These are phyloP conservation scores for Pyrenochaeta sp. DNA, from an alignment of 2,329 filamentous ascomycete species.

Conservation along the genomic window DNA sequence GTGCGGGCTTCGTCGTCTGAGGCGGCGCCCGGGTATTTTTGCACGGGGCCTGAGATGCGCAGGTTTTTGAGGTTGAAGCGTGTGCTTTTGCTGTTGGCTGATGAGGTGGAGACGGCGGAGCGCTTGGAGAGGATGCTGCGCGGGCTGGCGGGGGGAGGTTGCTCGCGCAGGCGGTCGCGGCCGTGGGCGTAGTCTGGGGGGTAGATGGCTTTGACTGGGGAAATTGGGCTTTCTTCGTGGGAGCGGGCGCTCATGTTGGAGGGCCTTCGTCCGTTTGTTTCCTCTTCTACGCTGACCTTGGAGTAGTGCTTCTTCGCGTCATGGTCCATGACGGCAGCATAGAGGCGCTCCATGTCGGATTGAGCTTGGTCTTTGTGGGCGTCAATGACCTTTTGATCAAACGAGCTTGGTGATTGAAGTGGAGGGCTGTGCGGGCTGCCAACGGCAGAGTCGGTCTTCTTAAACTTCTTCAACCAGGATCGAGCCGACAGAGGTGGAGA, in stretches of 20 bases:
- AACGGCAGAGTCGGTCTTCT: conserved; percentile 39
- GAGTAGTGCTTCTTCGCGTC: conserved; percentile 63
- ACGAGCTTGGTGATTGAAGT: conserved; percentile 69
- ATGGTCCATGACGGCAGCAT: conserved; percentile 90
- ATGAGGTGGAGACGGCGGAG: conserved; percentile 45
- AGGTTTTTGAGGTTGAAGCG: conserved; percentile 61
- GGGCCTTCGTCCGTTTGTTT: conserved; percentile 25
- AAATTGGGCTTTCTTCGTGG: conserved; percentile 43
- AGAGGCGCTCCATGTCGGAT: conserved; percentile 86
- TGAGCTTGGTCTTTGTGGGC: conserved; percentile 78
- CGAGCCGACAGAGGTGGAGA: conserved; percentile 37
- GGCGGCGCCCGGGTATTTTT: conserved; percentile 51
- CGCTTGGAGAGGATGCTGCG: conserved; percentile 48
- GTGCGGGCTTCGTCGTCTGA: conserved; percentile 57
- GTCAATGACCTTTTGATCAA: conserved; percentile 79
- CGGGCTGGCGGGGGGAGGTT: conserved; percentile 35
- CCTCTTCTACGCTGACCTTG: conserved; percentile 35
- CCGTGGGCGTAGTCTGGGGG: conserved; percentile 49
- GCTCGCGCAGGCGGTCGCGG: conserved; percentile 18
- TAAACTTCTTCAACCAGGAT: conserved; percentile 44
- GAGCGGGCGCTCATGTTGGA: conserved; percentile 39
- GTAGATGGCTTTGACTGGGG: conserved; percentile 57
- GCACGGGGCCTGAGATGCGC: conserved; percentile 64
- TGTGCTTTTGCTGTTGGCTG: conserved; percentile 48
- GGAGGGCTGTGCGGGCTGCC: conserved; percentile 46